Percentiles rank a stretch among this genome's conserved stretches.
Conservation (phyloP, 768 basidiomycete species). For the Pisolithus microcarpus region DNA sequence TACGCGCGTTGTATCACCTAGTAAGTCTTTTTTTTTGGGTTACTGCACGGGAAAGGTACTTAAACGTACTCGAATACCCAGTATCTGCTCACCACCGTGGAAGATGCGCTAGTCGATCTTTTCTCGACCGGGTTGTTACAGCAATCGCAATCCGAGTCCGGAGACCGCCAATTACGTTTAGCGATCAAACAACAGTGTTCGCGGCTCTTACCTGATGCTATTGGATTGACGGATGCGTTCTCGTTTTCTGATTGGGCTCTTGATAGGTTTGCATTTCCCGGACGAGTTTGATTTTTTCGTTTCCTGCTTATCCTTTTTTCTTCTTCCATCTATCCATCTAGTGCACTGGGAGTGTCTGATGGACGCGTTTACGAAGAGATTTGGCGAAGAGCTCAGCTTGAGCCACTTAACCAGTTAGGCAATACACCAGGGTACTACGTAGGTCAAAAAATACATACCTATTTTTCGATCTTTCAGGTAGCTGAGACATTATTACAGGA, state of each 20-base stretch:
- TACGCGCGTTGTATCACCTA: slow-evolving; percentile 23
- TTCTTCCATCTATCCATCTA: too few relatives aligned
- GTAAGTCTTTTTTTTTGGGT: slow-evolving; percentile 10
- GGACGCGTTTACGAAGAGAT: slow-evolving; percentile 66
- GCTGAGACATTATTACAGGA: slow-evolving; percentile 9
- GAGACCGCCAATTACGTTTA: slow-evolving; percentile 37
- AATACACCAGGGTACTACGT: slow-evolving; percentile 54
- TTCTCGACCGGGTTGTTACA: slow-evolving; percentile 47
- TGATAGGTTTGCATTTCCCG: slow-evolving; percentile 43
- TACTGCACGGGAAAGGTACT: too few relatives aligned
- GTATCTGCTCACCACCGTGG: slow-evolving; percentile 56
- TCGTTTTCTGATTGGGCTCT: slow-evolving; percentile 72
- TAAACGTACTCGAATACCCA: slow-evolving; percentile 16
- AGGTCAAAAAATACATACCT: background rate
- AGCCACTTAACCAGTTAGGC: slow-evolving; percentile 51
- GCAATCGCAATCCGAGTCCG: background rate
- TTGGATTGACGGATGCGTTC: slow-evolving; percentile 67
- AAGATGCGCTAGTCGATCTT: slow-evolving; percentile 50
- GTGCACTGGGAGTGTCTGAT: slow-evolving; percentile 55
- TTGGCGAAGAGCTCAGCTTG: slow-evolving; percentile 49
- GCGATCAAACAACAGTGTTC: slow-evolving; percentile 43
- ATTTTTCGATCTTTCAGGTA: background rate
- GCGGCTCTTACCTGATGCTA: slow-evolving; percentile 52
- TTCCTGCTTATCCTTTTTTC: background rate
- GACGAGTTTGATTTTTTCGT: background rate